These are phyloP conservation scores for Pseudotulostoma volvatum DNA, from an alignment of 495 filamentous ascomycete species.

Conservation along the genomic window DNA sequence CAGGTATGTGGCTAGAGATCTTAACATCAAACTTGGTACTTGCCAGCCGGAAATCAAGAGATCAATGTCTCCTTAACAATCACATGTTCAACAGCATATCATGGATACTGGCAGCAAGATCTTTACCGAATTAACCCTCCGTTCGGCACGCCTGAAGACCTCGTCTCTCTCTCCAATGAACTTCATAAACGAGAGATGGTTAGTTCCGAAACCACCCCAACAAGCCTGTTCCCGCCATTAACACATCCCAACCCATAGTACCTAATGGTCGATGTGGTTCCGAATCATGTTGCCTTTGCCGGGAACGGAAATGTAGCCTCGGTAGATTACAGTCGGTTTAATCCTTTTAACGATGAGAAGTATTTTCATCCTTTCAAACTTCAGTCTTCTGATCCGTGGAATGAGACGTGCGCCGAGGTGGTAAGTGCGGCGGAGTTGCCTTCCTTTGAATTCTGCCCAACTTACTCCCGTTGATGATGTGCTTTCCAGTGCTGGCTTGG, in stretches of 20 bases:
- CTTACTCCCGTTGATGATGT: too few species aligned
- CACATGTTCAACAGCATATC: slow-evolving; percentile 28
- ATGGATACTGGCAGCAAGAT: slow-evolving; percentile 16
- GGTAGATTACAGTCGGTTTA: slow-evolving; percentile 35
- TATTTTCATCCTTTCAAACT: slow-evolving; percentile 43
- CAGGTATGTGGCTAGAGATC: too few species aligned
- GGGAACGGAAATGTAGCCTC: slow-evolving; percentile 14
- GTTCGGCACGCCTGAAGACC: slow-evolving; percentile 12
- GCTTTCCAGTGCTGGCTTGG: slow-evolving; percentile 41
- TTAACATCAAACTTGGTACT: too few species aligned
- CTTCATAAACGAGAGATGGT: slow-evolving; percentile 13
- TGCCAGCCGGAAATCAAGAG: too few species aligned
- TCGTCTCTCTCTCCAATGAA: slow-evolving; percentile 8
- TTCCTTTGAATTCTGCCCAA: slow-evolving; percentile 46
- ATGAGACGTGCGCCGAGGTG: slow-evolving; percentile 33
- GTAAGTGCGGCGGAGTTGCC: slow-evolving; percentile 36
- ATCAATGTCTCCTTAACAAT: slow-evolving; percentile 32
- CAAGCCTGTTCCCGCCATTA: too few species aligned
- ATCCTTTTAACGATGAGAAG: slow-evolving; percentile 39
- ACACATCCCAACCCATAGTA: slow-evolving; percentile 17
- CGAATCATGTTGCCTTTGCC: slow-evolving; percentile 48
- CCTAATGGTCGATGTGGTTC: slow-evolving; percentile 53
- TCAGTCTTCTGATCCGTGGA: slow-evolving; percentile 15
- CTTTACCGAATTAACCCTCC: slow-evolving; percentile 13
- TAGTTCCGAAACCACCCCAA: too few species aligned